Conservation (phyloP, 2,329 filamentous ascomycete genomes). For the Arachnomyces sp. region DNA sequence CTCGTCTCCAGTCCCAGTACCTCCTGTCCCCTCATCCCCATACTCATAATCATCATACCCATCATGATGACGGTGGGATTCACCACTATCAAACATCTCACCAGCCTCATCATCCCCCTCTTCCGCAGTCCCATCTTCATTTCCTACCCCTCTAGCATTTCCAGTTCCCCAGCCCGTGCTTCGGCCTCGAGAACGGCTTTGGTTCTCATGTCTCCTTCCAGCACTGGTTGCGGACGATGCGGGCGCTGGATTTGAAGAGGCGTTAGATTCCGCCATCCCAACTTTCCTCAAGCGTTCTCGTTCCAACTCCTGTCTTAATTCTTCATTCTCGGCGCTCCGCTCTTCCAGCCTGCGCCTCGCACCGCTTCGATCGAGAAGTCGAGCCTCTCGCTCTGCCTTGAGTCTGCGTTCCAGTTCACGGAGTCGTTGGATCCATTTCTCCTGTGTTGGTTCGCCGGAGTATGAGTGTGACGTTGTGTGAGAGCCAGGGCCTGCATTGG, state of each 20-base stretch:
- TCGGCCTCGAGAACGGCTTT: no score
- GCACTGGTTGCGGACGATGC: no score
- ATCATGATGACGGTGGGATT: neutral
- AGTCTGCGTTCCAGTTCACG: slow-evolving; percentile 81
- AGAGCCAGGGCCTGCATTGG: neutral
- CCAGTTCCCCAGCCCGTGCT: no score
- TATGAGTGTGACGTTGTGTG: slow-evolving; percentile 3
- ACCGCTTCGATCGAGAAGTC: slow-evolving; percentile 74
- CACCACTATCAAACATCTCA: slow-evolving; percentile 1
- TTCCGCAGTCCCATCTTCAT: neutral
- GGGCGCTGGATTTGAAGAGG: neutral
- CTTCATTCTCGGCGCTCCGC: slow-evolving; percentile 63
- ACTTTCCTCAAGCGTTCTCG: slow-evolving; percentile 40
- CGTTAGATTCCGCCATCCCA: slow-evolving; percentile 9
- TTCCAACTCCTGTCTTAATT: slow-evolving; percentile 58
- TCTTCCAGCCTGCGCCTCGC: slow-evolving; percentile 73
- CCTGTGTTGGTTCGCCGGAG: slow-evolving; percentile 43
- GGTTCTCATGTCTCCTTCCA: no score
- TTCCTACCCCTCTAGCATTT: neutral
- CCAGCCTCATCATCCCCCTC: slow-evolving; percentile 2
- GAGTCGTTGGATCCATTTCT: slow-evolving; percentile 75
- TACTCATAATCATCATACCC: slow-evolving; percentile 12
- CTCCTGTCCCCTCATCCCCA: slow-evolving; percentile 9
- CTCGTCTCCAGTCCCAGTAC: slow-evolving; percentile 11
- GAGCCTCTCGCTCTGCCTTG: slow-evolving; percentile 79